phyloP scores from a whole-genome alignment of 2,329 filamentous ascomycete species.

The Lecanosticta acicola region DNA sequence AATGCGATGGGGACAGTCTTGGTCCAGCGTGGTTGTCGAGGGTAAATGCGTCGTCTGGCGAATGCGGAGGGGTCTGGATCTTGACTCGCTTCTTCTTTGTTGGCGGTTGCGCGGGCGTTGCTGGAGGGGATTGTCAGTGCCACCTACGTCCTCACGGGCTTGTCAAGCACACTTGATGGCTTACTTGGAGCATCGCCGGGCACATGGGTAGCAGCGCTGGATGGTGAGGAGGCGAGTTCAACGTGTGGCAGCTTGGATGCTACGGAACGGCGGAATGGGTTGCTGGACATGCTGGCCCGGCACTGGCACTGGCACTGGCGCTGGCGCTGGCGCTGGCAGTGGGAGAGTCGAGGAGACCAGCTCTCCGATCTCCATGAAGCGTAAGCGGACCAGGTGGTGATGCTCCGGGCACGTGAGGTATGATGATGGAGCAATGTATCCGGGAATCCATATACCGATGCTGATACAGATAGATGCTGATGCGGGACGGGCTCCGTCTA shows the following conservation, averaged over 20 bases:
- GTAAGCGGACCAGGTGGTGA: too few species aligned
- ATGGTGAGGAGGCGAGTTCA: conserved; percentile 12
- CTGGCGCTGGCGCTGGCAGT: too few species aligned
- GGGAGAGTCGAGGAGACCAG: too few species aligned
- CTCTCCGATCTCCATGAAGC: too few species aligned
- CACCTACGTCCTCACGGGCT: conserved; percentile 6
- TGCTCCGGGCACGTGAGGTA: too few species aligned
- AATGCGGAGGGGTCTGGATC: conserved; percentile 24
- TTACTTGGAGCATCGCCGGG: conserved; percentile 17
- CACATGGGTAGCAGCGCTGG: conserved; percentile 7
- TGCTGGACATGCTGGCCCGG: conserved; percentile 30
- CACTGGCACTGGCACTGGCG: too few species aligned
- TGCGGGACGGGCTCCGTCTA: too few species aligned
- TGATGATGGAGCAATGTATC: too few species aligned
- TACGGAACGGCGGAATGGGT: conserved; percentile 27
- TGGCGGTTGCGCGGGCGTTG: conserved; percentile 14
- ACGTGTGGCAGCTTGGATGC: conserved; percentile 16
- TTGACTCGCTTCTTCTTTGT: conserved; percentile 28
- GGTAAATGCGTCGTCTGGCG: conserved; percentile 18
- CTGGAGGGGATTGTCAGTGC: conserved; percentile 20
- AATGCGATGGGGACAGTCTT: conserved; percentile 14
- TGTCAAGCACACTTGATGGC: conserved; percentile 4
- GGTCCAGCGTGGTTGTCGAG: conserved; percentile 12
- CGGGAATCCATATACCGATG: too few species aligned
- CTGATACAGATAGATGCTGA: too few species aligned